phyloP scores from a whole-genome alignment of 495 filamentous ascomycete species.

The Elaphomyces granulatus region DNA sequence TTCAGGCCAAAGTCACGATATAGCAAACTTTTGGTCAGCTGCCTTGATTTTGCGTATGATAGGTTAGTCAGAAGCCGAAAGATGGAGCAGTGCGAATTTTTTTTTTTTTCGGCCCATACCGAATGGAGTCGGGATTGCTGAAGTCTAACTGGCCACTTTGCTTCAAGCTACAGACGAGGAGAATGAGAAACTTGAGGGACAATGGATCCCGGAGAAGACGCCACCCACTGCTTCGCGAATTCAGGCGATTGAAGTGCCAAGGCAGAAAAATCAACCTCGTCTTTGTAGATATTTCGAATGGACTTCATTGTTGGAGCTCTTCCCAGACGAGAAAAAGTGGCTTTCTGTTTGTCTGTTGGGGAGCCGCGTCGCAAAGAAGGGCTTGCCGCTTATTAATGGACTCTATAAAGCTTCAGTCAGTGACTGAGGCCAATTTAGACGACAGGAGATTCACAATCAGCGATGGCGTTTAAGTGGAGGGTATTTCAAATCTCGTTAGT shows the following conservation, averaged over 20 bases:
- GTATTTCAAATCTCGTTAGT: too few species aligned
- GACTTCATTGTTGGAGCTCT: constrained; percentile 22
- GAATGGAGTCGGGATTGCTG: constrained; percentile 57
- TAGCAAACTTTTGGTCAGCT: constrained; percentile 69
- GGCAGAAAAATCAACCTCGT: constrained; percentile 46
- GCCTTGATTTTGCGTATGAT: constrained; percentile 24
- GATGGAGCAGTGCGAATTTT: too few species aligned
- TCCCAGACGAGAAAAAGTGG: too few species aligned
- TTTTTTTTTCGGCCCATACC: constrained; percentile 34
- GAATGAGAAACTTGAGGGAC: too few species aligned
- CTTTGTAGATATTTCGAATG: constrained; percentile 37
- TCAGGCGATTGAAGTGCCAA: constrained; percentile 42
- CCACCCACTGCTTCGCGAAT: constrained; percentile 41
- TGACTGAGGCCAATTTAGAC: too few species aligned
- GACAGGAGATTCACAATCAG: too few species aligned
- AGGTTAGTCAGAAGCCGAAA: background rate
- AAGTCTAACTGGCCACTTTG: constrained; percentile 64
- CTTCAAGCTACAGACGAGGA: constrained; percentile 39
- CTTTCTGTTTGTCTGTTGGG: too few species aligned
- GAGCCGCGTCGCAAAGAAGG: too few species aligned
- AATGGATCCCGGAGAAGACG: too few species aligned
- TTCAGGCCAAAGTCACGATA: constrained; percentile 57
- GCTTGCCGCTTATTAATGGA: too few species aligned
- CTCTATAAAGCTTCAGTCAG: too few species aligned
- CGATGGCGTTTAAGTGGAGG: too few species aligned